These are phyloP conservation scores for Xylaria intraflava DNA, from an alignment of 495 filamentous ascomycete genomes.

Conservation along the genomic window DNA sequence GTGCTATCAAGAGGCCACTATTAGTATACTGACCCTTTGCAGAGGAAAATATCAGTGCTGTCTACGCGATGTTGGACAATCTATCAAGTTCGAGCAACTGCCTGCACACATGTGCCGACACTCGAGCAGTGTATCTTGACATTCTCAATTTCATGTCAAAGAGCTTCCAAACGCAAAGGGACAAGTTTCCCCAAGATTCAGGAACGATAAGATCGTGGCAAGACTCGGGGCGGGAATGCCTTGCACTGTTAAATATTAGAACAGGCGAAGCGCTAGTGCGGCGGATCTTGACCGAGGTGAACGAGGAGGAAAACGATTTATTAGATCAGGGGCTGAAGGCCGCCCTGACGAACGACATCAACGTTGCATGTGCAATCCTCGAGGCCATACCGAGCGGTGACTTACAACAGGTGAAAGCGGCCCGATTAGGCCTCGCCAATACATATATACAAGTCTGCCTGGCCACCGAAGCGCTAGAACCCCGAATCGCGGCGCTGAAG, in stretches of 20 bases:
- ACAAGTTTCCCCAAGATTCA: not conserved
- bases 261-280: slow-evolving; percentile 13
- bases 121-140: slow-evolving; percentile 36
- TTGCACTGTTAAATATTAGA: slow-evolving; percentile 18
- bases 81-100: slow-evolving; percentile 9
- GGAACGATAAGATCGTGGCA: not conserved
- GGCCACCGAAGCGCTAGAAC: slow-evolving; percentile 25
- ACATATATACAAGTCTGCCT: slow-evolving; percentile 19
- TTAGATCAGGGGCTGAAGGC: slow-evolving; percentile 9
- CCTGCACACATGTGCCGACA: slow-evolving; percentile 28
- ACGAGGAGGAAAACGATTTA: not conserved
- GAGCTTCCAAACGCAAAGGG: not conserved
- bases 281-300: slow-evolving; percentile 6
- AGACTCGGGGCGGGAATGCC: not conserved
- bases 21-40: not conserved
- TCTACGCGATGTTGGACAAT: slow-evolving; percentile 10
- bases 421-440: not conserved
- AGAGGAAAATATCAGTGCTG: slow-evolving; percentile 14
- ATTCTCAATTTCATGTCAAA: slow-evolving; percentile 30
- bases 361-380: slow-evolving; percentile 21
- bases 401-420: slow-evolving; percentile 1
- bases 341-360: slow-evolving; percentile 15
- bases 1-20: not conserved
- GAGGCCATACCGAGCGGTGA: slow-evolving; percentile 15
- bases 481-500: slow-evolving; percentile 29